Evolutionary conservation across 2,329 filamentous ascomycete genomes (phyloP).

Genomic region (Penicillium capsulatum): DNA sequence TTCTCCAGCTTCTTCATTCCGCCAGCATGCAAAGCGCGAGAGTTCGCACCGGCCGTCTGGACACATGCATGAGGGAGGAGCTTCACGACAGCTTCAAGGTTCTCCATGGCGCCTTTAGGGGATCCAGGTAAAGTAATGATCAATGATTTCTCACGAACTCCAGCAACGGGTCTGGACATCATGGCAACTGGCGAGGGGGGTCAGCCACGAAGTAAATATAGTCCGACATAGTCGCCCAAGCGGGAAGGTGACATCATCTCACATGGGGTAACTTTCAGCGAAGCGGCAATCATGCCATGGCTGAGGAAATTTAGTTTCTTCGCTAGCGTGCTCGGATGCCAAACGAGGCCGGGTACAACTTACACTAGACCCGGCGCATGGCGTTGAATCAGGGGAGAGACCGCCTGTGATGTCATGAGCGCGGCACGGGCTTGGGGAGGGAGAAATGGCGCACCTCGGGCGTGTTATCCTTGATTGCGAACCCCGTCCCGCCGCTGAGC

Average conservation of each 20-base stretch:
- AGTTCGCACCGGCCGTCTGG: slow-evolving; percentile 79
- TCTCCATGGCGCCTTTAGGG: slow-evolving; percentile 91
- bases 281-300: slow-evolving; percentile 89
- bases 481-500: slow-evolving; percentile 90
- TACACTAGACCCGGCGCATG: slow-evolving; percentile 81
- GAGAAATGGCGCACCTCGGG: slow-evolving; percentile 63
- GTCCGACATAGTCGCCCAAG: slow-evolving; percentile 1
- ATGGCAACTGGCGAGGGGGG: slow-evolving; percentile 69
- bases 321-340: slow-evolving; percentile 6
- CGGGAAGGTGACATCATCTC: slow-evolving; percentile 38
- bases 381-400: slow-evolving; percentile 74
- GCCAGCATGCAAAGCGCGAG: slow-evolving; percentile 71
- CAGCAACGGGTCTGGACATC: slow-evolving; percentile 92
- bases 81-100: slow-evolving; percentile 81
- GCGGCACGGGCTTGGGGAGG: slow-evolving; percentile 2
- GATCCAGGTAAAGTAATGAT: slow-evolving; percentile 90
- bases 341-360: slow-evolving; percentile 35
- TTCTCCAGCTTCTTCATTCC: slow-evolving; percentile 79
- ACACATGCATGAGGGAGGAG: slow-evolving; percentile 92
- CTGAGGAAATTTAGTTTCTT: slow-evolving; percentile 35
- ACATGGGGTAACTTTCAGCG: slow-evolving; percentile 85
- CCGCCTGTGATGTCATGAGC: slow-evolving; percentile 54
- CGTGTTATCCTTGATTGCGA: slow-evolving; percentile 77
- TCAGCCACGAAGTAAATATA: slow-evolving; percentile 23
- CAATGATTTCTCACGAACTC: slow-evolving; percentile 73